Evolutionary conservation across 208 protist species (phyloP).

Genomic region (Wallacemonas rigidus): DNA sequence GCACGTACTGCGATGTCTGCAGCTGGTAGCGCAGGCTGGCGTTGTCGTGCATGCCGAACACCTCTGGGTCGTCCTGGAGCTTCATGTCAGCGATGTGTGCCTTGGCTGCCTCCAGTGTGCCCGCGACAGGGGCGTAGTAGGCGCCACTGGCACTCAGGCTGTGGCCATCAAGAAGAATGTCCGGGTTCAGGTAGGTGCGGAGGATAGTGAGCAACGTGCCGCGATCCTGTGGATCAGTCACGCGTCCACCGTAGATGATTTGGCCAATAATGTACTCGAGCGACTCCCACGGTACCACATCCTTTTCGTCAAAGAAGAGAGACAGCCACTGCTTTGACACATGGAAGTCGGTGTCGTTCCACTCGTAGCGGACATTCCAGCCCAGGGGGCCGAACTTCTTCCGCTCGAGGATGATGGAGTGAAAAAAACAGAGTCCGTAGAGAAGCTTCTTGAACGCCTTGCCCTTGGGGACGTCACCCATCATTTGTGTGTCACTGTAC

Average conservation of each 20-base stretch:
- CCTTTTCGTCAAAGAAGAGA: constrained; percentile 96
- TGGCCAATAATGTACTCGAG: constrained; percentile 98
- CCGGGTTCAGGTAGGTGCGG: constrained; percentile 78
- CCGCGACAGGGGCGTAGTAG: constrained; percentile 75
- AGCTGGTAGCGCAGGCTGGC: constrained; percentile 96
- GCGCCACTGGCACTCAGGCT: constrained; percentile 80
- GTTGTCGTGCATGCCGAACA: constrained; percentile 98
- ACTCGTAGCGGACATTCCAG: constrained; percentile 98
- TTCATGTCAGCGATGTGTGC: constrained; percentile 90
- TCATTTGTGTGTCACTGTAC: constrained; percentile 39
- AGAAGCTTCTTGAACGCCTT: constrained; percentile 95
- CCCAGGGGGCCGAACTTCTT: constrained; percentile 97
- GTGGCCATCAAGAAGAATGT: constrained; percentile 87
- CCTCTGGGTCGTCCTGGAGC: constrained; percentile 90
- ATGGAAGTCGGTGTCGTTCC: constrained; percentile 97
- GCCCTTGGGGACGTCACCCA: constrained; percentile 65
- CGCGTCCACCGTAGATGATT: constrained; percentile 98
- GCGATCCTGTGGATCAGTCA: constrained; percentile 97
- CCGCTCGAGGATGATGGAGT: constrained; percentile 95
- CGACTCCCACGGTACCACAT: constrained; percentile 96
- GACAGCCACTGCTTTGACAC: constrained; percentile 94
- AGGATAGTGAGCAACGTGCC: constrained; percentile 94
- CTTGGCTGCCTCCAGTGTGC: constrained; percentile 62
- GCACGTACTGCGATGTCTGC: constrained; percentile 91
- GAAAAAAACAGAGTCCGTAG: constrained; percentile 97